A percentile compares a stretch with the other conserved stretches of the same genome.
These are phyloP conservation scores for Lecanicillium sp. DNA, from an alignment of 2,329 filamentous ascomycete species.

Conservation along the genomic window DNA sequence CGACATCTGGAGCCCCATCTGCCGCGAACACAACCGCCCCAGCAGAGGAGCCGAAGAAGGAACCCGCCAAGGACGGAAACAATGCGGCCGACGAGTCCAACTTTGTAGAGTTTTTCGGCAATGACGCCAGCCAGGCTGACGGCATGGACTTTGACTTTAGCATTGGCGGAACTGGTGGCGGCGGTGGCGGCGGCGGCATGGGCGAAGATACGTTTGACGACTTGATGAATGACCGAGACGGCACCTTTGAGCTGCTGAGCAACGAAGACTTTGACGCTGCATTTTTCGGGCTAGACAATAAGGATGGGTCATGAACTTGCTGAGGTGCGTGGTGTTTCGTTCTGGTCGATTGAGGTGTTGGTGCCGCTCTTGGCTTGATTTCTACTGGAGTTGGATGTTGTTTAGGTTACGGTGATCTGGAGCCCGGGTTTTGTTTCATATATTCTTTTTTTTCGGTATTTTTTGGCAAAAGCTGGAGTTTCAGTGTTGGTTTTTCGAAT, in stretches of 20 bases:
- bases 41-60: conserved; percentile 19
- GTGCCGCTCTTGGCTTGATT: not conserved
- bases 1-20: no score
- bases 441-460: not conserved
- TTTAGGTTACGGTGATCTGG: not conserved
- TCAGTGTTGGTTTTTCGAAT: not conserved
- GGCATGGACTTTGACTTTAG: conserved; percentile 36
- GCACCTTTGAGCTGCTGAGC: conserved; percentile 35
- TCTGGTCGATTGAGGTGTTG: conserved; percentile 15
- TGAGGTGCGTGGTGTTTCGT: conserved; percentile 4
- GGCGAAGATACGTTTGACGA: conserved; percentile 43
- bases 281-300: conserved; percentile 36
- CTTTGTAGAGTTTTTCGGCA: conserved; percentile 43
- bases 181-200: conserved; percentile 23
- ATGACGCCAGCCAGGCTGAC: conserved; percentile 34
- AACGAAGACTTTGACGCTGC: conserved; percentile 42
- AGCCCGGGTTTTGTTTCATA: not conserved
- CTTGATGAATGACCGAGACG: conserved; percentile 39
- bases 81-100: conserved; percentile 16
- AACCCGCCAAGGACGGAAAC: conserved; percentile 24
- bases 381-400: conserved; percentile 1
- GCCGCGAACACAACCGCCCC: conserved; percentile 10
- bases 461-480: conserved; percentile 5
- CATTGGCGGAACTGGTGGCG: conserved; percentile 18
- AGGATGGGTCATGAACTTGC: not conserved